Base-by-base conservation (phyloP, 495 filamentous ascomycete genomes). In the Hypoxylon perforatum region DNA sequence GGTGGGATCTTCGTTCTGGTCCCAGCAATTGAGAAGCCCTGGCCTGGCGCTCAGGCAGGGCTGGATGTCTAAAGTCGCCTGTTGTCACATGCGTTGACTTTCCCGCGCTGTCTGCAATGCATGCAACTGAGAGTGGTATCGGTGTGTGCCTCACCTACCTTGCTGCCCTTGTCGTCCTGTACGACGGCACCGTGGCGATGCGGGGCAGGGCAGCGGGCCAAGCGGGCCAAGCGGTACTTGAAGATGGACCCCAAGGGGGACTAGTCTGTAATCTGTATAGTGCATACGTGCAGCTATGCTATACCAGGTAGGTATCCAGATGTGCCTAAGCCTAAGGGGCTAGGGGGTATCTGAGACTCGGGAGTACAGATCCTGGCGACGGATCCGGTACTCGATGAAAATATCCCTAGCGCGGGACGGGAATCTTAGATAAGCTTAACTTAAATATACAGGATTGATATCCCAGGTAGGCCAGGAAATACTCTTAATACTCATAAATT, bases 341-440 rank as follows among this genome's bases (percentile, higher is more conserved):
- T n/a, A 41, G 38, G 38, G 38, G 0, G 22, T 30, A 48, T 0
- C 18, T 25, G 30, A n/a, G n/a, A n/a, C n/a, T n/a, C n/a, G 19
- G 9, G 9, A 1, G 30, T 33, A 33, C 30, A 25, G 47, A 50
- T 50, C 25, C 15, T 10, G 11, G 47, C 15, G 47, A n/a, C 5
- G 25, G 47, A 50, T 14, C 64, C 57, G 58, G 58, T 18, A 52
- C 28, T 58, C 39, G 38, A 56, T 54, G 38, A 30, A 7, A 23
- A 44, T n/a, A 15, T 25, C 25, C 48, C 62, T 57, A 39, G 42
- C 17, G 46, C 25, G 17, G 30, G 36, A 46, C 47, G 54, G 58
- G 53, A 33, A 63, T 57, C 41, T 63, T 68, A 59, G 33, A 55
- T 63, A 63, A 63, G 57, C 57, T 61, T 61, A 57, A n/a, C n/a